Percentiles rank a stretch among this genome's conserved stretches.
These are phyloP conservation scores for Fagus crenata DNA, from an alignment of 306 rosid genomes.

Conservation along the genomic window DNA sequence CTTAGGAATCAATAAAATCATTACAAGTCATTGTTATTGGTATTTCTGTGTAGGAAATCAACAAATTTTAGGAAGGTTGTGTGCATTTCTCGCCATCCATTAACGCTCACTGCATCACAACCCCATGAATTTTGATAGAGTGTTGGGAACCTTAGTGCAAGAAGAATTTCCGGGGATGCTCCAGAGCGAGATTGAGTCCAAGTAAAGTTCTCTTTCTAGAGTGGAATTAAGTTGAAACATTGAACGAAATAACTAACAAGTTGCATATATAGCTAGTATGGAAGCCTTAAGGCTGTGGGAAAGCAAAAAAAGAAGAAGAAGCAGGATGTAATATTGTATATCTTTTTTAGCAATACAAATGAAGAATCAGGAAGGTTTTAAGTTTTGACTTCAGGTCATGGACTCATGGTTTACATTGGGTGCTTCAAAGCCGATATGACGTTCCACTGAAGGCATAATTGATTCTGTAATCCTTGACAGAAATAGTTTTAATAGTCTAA, in stretches of 20 bases:
- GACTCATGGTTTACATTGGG: neutral
- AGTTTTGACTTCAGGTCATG: constrained; percentile 40
- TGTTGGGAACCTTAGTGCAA: constrained; percentile 69
- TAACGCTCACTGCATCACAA: too few relatives aligned
- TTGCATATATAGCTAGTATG: constrained; percentile 27
- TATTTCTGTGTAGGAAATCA: too few relatives aligned
- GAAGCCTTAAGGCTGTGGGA: constrained; percentile 3
- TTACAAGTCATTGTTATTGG: too few relatives aligned
- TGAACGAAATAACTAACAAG: constrained; percentile 1
- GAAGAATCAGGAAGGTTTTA: constrained; percentile 38
- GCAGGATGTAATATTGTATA: constrained; percentile 35
- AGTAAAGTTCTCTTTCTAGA: constrained; percentile 6
- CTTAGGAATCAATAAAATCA: too few relatives aligned
- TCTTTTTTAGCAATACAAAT: constrained; percentile 52
- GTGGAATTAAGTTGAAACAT: constrained; percentile 20
- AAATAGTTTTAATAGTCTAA: neutral
- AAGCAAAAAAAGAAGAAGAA: neutral
- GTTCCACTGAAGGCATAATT: neutral
- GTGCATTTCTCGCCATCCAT: too few relatives aligned
- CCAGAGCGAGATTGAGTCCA: constrained; percentile 66
- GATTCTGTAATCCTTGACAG: neutral
- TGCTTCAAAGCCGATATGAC: neutral
- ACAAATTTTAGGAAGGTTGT: too few relatives aligned
- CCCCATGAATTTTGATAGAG: constrained; percentile 63
- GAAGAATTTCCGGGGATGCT: constrained; percentile 67